These are phyloP conservation scores for Spongospora subterranea DNA, from an alignment of 208 protist species.

Conservation along the genomic window DNA sequence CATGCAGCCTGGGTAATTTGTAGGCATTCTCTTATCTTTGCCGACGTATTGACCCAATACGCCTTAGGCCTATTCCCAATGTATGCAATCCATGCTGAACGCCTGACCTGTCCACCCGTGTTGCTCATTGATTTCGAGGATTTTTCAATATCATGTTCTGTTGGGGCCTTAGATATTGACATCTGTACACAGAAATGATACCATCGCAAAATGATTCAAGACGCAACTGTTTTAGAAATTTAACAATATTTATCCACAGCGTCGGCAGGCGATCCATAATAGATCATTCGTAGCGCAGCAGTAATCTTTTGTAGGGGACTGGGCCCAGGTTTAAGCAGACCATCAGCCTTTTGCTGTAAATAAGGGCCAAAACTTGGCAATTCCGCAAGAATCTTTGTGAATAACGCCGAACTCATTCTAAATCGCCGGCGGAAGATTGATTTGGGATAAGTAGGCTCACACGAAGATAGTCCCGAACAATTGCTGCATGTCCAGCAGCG, in stretches of 20 bases:
- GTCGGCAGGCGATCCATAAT: slow-evolving; percentile 34
- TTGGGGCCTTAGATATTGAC: slow-evolving; percentile 9
- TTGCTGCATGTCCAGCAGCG: too few relatives aligned
- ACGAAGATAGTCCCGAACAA: not conserved
- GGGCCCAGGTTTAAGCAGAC: not conserved
- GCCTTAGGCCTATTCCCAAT: slow-evolving; percentile 31
- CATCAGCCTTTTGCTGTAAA: slow-evolving; percentile 36
- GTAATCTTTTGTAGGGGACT: not conserved
- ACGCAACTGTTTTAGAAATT: slow-evolving; percentile 6
- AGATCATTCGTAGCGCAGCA: not conserved
- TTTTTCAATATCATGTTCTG: not conserved
- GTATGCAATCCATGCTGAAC: not conserved
- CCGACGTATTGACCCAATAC: not conserved
- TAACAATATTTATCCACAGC: slow-evolving; percentile 12
- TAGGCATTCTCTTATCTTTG: slow-evolving; percentile 41
- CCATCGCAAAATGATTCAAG: not conserved
- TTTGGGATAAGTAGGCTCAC: not conserved
- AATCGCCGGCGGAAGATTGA: not conserved
- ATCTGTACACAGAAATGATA: not conserved
- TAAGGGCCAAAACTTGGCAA: not conserved
- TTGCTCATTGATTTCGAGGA: not conserved
- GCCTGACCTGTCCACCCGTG: not conserved
- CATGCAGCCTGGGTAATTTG: slow-evolving; percentile 11
- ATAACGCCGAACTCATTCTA: not conserved
- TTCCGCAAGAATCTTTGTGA: not conserved